Percentiles rank a stretch among this genome's conserved stretches.
These are phyloP conservation scores for Pochonia chlamydosporia DNA, from an alignment of 2,329 filamentous ascomycete species.

Conservation along the genomic window DNA sequence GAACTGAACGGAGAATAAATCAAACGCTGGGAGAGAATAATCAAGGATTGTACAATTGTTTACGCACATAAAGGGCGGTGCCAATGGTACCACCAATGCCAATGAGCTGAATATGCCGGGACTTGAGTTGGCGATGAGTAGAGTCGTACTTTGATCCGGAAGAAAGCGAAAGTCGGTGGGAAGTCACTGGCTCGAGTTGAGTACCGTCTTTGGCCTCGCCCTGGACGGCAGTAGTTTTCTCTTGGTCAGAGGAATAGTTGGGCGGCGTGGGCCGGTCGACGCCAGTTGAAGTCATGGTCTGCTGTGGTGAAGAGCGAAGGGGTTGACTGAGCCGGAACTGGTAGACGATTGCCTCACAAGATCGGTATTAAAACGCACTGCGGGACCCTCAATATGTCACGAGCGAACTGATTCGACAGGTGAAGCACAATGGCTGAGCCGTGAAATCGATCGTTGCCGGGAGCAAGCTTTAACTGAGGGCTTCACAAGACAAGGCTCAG, in stretches of 20 bases:
- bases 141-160: conserved; percentile 24
- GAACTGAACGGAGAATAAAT: background rate
- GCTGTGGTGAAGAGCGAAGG: background rate
- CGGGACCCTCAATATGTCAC: too few species aligned
- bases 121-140: conserved; percentile 48
- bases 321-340: background rate
- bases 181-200: background rate
- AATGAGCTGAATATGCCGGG: conserved; percentile 53
- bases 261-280: conserved; percentile 14
- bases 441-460: too few species aligned
- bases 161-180: conserved; percentile 12
- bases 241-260: conserved; percentile 17
- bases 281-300: conserved; percentile 16
- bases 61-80: conserved; percentile 49
- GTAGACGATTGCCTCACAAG: background rate
- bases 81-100: conserved; percentile 62
- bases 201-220: background rate
- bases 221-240: conserved; percentile 6
- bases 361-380: background rate
- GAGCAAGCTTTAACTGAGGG: too few species aligned
- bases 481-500: too few species aligned
- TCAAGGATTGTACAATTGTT: background rate
- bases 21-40: background rate
- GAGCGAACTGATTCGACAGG: too few species aligned
- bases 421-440: too few species aligned